phyloP scores from a whole-genome alignment of 129 eudicot species.

The Tagetes erecta region DNA sequence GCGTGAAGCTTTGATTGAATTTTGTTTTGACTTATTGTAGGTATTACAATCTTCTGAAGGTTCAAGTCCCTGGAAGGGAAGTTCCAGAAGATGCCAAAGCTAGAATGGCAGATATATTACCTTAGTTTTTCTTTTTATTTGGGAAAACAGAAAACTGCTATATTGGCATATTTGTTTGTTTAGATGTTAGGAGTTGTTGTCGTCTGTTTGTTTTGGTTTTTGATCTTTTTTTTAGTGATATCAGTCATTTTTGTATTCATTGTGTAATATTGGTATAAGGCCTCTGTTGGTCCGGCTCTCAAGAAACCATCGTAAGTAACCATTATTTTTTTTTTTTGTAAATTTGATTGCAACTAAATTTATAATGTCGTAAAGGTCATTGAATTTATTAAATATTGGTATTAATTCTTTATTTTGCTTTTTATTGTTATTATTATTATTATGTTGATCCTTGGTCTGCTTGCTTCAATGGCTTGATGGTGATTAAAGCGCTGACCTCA shows the following conservation, averaged over 20 bases:
- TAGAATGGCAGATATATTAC: conserved; percentile 59
- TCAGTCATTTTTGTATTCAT: conserved; percentile 34
- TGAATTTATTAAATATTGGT: no score
- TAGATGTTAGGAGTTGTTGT: conserved; percentile 25
- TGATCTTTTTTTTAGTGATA: neutral
- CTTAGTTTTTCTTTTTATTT: conserved; percentile 31
- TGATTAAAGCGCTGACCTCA: no score
- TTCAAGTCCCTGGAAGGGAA: conserved; percentile 94
- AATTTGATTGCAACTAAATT: conserved; percentile 11
- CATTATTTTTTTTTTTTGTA: conserved; percentile 29
- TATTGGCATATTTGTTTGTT: conserved; percentile 10
- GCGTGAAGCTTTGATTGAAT: neutral
- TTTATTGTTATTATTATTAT: no score
- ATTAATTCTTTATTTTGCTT: no score
- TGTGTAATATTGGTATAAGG: conserved; percentile 37
- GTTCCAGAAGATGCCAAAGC: conserved; percentile 86
- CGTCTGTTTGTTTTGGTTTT: conserved; percentile 19
- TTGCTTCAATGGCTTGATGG: no score
- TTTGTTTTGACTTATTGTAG: conserved; percentile 36
- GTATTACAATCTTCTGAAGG: conserved; percentile 73
- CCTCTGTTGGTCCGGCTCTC: conserved; percentile 22
- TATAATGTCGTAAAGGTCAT: neutral
- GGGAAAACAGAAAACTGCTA: neutral
- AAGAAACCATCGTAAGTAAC: conserved; percentile 20
- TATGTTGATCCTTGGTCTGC: no score